phyloP scores from a whole-genome alignment of 192 early-diverging fungal species.

The Lunasporangiospora selenospora region DNA sequence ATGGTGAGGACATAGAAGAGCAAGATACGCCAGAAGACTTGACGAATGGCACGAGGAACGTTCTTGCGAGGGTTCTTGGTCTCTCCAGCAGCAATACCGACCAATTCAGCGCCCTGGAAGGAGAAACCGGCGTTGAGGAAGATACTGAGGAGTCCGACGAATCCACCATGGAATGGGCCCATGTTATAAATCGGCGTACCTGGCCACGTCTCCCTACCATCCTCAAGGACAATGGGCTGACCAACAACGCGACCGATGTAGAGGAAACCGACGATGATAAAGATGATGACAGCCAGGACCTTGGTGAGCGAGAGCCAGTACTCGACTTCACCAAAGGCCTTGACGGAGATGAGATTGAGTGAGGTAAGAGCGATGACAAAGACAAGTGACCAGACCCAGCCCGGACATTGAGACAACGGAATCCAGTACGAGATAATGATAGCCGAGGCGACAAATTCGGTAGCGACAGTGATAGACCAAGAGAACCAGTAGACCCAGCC shows the following conservation, averaged over 20 bases:
- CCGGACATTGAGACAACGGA: slow-evolving; percentile 15
- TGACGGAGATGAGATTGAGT: slow-evolving; percentile 72
- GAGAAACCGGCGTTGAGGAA: slow-evolving; percentile 83
- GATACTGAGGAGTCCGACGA: slow-evolving; percentile 68
- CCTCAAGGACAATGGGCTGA: slow-evolving; percentile 52
- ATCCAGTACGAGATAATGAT: slow-evolving; percentile 73
- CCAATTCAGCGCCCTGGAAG: slow-evolving; percentile 88
- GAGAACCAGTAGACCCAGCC: slow-evolving; percentile 75
- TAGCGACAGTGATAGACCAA: slow-evolving; percentile 69
- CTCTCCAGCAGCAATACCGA: slow-evolving; percentile 92
- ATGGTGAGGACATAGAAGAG: slow-evolving; percentile 88
- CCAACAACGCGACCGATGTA: slow-evolving; percentile 68
- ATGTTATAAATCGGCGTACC: slow-evolving; percentile 33
- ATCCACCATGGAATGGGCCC: slow-evolving; percentile 66
- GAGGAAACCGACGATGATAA: slow-evolving; percentile 76
- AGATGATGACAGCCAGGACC: slow-evolving; percentile 76
- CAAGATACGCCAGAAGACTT: slow-evolving; percentile 86
- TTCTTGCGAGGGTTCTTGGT: slow-evolving; percentile 83
- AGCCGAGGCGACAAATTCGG: slow-evolving; percentile 78
- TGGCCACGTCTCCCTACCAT: slow-evolving; percentile 55
- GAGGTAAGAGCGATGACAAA: slow-evolving; percentile 66
- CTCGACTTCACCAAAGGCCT: slow-evolving; percentile 84
- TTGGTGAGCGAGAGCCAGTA: slow-evolving; percentile 83
- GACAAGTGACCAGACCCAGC: slow-evolving; percentile 59
- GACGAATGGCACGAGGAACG: slow-evolving; percentile 73